A percentile compares a stretch with the other conserved stretches of the same genome.
These are phyloP conservation scores for Candida alai DNA, from an alignment of 805 yeast species.

Conservation along the genomic window DNA sequence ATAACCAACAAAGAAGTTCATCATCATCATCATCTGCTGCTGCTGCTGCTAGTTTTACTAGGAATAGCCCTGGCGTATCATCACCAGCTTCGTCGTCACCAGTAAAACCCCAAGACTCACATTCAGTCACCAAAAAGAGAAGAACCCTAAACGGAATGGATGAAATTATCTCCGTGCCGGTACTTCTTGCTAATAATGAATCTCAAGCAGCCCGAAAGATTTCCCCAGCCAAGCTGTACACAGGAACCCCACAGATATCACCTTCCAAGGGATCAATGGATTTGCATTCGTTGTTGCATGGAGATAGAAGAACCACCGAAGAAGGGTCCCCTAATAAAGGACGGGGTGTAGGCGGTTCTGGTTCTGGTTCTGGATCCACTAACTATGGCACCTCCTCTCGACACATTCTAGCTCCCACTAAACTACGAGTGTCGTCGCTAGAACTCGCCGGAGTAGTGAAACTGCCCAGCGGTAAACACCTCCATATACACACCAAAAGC, in stretches of 20 bases:
- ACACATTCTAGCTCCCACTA: too few relatives aligned
- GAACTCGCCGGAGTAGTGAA: constrained; percentile 33
- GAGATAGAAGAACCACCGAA: constrained; percentile 4
- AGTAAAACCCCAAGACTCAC: neutral
- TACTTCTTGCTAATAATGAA: neutral
- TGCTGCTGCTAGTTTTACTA: neutral
- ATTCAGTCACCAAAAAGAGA: constrained; percentile 26
- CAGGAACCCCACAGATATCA: constrained; percentile 28
- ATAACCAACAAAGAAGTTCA: too few relatives aligned
- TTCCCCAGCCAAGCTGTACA: neutral
- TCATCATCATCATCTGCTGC: constrained; percentile 8
- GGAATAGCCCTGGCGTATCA: neutral
- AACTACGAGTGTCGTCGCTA: constrained; percentile 25
- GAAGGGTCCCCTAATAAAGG: constrained; percentile 15
- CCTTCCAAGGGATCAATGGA: constrained; percentile 41
- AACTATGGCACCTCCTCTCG: too few relatives aligned
- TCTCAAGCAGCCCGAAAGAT: neutral
- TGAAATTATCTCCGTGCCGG: constrained; percentile 18
- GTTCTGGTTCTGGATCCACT: neutral
- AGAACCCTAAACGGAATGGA: constrained; percentile 42
- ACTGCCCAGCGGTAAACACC: constrained; percentile 16
- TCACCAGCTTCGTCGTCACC: neutral
- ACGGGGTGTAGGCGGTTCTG: constrained; percentile 5
- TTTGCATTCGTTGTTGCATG: constrained; percentile 25
- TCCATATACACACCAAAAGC: constrained; percentile 6